Percentiles rank a stretch among this genome's conserved stretches.
phyloP scores from a whole-genome alignment of 495 filamentous ascomycete genomes.

The Penicillium turbatum region DNA sequence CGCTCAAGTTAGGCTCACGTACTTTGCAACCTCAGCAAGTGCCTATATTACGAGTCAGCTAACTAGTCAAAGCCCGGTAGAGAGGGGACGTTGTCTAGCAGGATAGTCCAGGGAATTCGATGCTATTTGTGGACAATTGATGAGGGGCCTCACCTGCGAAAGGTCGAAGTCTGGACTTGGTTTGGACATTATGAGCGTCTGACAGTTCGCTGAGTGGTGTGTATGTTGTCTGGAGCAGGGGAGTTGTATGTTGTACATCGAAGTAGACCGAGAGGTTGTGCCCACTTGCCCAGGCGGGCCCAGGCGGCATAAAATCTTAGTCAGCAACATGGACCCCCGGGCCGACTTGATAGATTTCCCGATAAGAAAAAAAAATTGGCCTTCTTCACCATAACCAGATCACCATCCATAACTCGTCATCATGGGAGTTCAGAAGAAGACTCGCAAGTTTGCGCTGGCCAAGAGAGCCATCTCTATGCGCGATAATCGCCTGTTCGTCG shows the following conservation, averaged over 20 bases:
- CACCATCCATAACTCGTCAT: constrained; percentile 11
- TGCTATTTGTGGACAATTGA: not conserved
- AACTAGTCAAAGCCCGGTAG: not conserved
- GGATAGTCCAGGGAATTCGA: not conserved
- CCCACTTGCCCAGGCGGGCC: not conserved
- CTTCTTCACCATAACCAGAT: not conserved
- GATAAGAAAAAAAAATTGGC: constrained; percentile 4
- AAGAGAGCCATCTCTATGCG: constrained; percentile 26
- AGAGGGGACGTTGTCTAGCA: not conserved
- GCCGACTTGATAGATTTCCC: not conserved
- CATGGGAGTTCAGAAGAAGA: constrained; percentile 63
- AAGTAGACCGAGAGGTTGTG: not conserved
- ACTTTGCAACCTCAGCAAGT: constrained; percentile 39
- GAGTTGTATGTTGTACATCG: not conserved
- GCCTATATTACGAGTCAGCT: constrained; percentile 19
- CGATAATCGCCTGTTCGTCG: constrained; percentile 25
- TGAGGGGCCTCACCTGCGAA: not conserved
- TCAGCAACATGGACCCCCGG: not conserved
- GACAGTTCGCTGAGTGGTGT: not conserved
- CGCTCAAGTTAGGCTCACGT: not conserved
- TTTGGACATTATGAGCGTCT: not conserved
- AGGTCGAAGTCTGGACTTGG: not conserved
- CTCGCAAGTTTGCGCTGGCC: constrained; percentile 57
- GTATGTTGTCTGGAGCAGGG: too few relatives aligned
- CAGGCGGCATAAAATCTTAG: not conserved